Base-by-base conservation (phyloP, 192 early-diverging fungal genomes). In the Podila minutissima region DNA sequence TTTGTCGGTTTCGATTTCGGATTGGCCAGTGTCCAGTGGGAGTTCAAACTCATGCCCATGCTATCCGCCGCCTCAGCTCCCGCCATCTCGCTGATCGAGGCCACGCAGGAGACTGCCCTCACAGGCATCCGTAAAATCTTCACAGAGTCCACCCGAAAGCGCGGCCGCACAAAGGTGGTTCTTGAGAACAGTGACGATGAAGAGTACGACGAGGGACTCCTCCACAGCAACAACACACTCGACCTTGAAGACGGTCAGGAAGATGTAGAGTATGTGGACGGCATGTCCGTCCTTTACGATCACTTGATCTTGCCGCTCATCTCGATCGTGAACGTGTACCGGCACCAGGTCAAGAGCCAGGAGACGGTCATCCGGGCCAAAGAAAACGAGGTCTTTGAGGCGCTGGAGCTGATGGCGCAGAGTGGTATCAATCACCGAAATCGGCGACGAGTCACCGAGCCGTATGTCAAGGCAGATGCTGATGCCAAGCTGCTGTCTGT, bases 381-480 rank as follows among this genome's bases (percentile, higher is more conserved):
- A 29, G 77, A 81, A 31, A 68, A 73, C 31, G 77, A 81, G 22
- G 77, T 81, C 8, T 62, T 72, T 31, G 77, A 81, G 31, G 71
- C 77, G 9, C 50, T 81, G 2, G 77, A 81, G 71, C 53, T 81
- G 55, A 12, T 81, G 62, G 77, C 73, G 48, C 71, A 72, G 15
- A 64, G 60, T 55, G 77, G 77, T 2, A 38, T 73, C 11, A 64
- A 53, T 4, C 72, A 81, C 55, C 70, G 64, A 20, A 72, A 72
- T 28, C 70, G 77, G 32, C 51, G 77, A 22, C 66, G 67, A 22
- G 66, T 49, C 6, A 81, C 77, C 48, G 66, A 72, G 28, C 60
- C 62, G 1, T 81, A 69, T 33, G 66, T 72, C 28, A 81, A 69
- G 28, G 46, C 51, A 1, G 49, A 15, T 7, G 49, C 67, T 13